Evolutionary conservation across 1,284 basidiomycete genomes (phyloP).

Genomic region (Pterulicium gracile): DNA sequence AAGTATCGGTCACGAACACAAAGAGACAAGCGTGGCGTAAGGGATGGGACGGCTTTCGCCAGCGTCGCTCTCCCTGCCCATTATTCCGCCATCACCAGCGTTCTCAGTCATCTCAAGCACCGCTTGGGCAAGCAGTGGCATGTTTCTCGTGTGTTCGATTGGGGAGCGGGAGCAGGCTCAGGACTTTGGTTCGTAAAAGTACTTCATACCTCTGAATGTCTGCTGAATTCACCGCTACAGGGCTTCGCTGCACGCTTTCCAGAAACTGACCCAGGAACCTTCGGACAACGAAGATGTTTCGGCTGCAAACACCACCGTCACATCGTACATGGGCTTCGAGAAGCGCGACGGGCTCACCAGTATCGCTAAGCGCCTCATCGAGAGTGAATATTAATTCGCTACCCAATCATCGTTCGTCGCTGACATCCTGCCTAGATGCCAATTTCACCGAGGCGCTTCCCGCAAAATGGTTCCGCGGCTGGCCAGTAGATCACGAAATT

Average conservation of each 20-base stretch:
- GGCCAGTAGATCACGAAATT: no score
- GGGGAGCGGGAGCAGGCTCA: slow-evolving; percentile 67
- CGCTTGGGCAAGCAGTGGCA: slow-evolving; percentile 50
- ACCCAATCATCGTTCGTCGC: neutral
- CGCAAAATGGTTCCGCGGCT: neutral
- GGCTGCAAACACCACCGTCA: slow-evolving; percentile 38
- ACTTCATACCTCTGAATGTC: slow-evolving; percentile 2
- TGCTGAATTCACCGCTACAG: slow-evolving; percentile 21
- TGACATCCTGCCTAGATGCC: slow-evolving; percentile 1
- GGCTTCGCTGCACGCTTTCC: slow-evolving; percentile 59
- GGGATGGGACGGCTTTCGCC: slow-evolving; percentile 67
- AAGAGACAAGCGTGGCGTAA: slow-evolving; percentile 41
- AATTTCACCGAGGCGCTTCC: neutral
- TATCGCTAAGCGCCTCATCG: slow-evolving; percentile 53
- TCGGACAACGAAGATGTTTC: slow-evolving; percentile 23
- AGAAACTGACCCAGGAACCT: slow-evolving; percentile 19
- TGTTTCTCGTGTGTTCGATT: slow-evolving; percentile 55
- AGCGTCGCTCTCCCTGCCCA: slow-evolving; percentile 67
- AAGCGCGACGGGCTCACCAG: slow-evolving; percentile 55
- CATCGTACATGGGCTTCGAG: slow-evolving; percentile 58
- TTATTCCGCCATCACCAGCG: slow-evolving; percentile 60
- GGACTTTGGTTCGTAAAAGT: slow-evolving; percentile 50
- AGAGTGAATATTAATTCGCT: slow-evolving; percentile 27
- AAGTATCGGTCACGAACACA: slow-evolving; percentile 51
- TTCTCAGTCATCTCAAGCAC: slow-evolving; percentile 51